Percentiles rank a stretch among this genome's conserved stretches.
These are phyloP conservation scores for Saccharomycopsis babjevae DNA, from an alignment of 805 yeast genomes.

Conservation along the genomic window DNA sequence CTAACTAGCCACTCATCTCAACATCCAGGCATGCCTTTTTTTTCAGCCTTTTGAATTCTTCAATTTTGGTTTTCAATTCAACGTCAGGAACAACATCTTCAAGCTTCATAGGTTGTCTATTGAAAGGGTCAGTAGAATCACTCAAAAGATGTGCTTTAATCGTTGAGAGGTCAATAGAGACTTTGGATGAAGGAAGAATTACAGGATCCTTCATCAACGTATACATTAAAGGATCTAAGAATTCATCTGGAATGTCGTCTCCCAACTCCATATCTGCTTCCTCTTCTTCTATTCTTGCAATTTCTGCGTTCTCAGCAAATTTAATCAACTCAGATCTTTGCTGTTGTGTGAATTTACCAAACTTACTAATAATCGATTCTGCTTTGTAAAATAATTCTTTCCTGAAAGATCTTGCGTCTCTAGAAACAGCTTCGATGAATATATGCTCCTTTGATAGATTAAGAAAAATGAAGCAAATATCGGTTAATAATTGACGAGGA, in stretches of 20 bases:
- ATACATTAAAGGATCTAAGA: conserved; percentile 92
- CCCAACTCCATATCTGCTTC: conserved; percentile 83
- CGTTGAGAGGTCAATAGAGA: conserved; percentile 81
- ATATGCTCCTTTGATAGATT: conserved; percentile 55
- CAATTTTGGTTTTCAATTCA: conserved; percentile 55
- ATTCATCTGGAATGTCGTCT: conserved; percentile 86
- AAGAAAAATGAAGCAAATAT: conserved; percentile 64
- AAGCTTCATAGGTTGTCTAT: conserved; percentile 78
- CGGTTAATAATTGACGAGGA: conserved; percentile 61
- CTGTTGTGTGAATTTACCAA: conserved; percentile 43
- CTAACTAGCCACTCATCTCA: conserved; percentile 15
- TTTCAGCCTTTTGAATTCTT: conserved; percentile 42
- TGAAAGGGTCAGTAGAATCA: conserved; percentile 96
- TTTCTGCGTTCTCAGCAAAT: conserved; percentile 61
- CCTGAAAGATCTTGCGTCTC: conserved; percentile 85
- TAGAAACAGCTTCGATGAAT: conserved; percentile 72
- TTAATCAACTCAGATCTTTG: conserved; percentile 39
- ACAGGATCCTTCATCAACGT: conserved; percentile 96
- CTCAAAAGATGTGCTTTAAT: conserved; percentile 87
- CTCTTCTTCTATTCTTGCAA: conserved; percentile 50
- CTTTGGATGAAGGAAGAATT: conserved; percentile 75
- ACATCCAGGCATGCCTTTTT: conserved; percentile 11
- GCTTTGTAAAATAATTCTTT: conserved; percentile 62
- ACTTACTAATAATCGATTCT: conserved; percentile 46
- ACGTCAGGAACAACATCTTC: conserved; percentile 80